Base-by-base conservation (phyloP, 78 protist genomes). In the Blattamonas nauphoetae region DNA sequence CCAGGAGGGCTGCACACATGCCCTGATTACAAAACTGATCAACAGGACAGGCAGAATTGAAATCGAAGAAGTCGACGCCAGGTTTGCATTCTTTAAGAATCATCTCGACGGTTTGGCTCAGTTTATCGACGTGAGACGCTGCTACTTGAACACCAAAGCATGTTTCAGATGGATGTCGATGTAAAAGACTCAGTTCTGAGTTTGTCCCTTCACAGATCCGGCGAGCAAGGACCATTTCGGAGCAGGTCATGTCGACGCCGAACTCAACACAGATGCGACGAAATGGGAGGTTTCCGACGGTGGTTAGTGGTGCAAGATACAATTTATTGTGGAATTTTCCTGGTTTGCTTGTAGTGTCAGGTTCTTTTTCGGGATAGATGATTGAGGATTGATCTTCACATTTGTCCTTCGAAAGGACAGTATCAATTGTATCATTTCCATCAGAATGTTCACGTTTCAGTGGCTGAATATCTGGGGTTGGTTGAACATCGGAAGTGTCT, bases 251-350 rank as follows among this genome's bases (percentile, higher is more conserved):
- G 85, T 96, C 96, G 0, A 21, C 87, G 0, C 93, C 93, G 44
- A 89, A 77, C 41, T 0, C 78, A 88, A 88, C 90, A 89, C 97
- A 94, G 41, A 96, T n/a, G 5, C 94, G 80, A 3, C 99, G 94
- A 92, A 95, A 97, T 11, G 99, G 99, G 42, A 97, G 91, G 88
- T 97, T 97, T 45, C 99, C 99, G 41, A 97, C 98, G 3, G 99
- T 97, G 1, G 99, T 97, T 42, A 97, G 91, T 32, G 99, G 99
- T 43, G 99, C 98, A 0, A 97, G 93, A 86, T 84, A 82, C 11
- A 93, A 78, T 55, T 55, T 55, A 11, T 55, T 55, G 11, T 21
- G 71, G 71, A 55, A 55, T 55, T 21, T 55, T 55, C 71, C 21
- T 55, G 11, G 71, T 55, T 55, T 55, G 71, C 71, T 29, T 55